phyloP scores from a whole-genome alignment of 139 green algal species.

The Cymbomonas tetramitiformis region DNA sequence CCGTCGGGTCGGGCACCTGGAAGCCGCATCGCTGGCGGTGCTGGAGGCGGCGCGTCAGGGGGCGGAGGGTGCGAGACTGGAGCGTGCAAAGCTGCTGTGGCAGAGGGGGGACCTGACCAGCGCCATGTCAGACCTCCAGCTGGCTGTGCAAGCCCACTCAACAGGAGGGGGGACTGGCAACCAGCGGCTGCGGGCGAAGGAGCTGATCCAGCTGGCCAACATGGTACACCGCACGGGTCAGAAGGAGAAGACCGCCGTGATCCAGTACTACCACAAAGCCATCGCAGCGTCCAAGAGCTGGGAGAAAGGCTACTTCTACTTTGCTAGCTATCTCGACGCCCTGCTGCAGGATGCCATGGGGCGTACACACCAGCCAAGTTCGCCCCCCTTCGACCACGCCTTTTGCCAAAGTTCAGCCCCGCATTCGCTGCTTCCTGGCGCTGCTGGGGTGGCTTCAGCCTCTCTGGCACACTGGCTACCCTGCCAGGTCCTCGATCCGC shows the following conservation, averaged over 20 bases:
- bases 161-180: conserved; percentile 14
- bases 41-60: conserved; percentile 48
- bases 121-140: conserved; percentile 46
- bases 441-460: too few relatives aligned
- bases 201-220: conserved; percentile 51
- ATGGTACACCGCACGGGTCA: conserved; percentile 57
- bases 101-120: conserved; percentile 41
- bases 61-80: conserved; percentile 39
- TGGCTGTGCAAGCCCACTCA: conserved; percentile 27
- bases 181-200: conserved; percentile 27
- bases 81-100: conserved; percentile 75
- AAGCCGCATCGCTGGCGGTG: conserved; percentile 58
- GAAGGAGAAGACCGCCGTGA: conserved; percentile 45
- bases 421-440: too few relatives aligned
- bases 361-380: conserved; percentile 11
- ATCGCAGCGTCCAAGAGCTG: conserved; percentile 35
- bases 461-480: too few relatives aligned
- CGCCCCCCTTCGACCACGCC: conserved; percentile 4
- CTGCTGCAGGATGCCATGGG: conserved; percentile 43
- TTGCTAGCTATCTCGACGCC: conserved; percentile 69
- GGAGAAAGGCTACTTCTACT: conserved; percentile 71
- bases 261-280: conserved; percentile 49
- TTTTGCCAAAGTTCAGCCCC: too few relatives aligned
- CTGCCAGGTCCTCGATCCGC: too few relatives aligned
- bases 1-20: conserved; percentile 52